These are phyloP conservation scores for Fusarium sp. DNA, from an alignment of 2,329 filamentous ascomycete species.

Conservation along the genomic window DNA sequence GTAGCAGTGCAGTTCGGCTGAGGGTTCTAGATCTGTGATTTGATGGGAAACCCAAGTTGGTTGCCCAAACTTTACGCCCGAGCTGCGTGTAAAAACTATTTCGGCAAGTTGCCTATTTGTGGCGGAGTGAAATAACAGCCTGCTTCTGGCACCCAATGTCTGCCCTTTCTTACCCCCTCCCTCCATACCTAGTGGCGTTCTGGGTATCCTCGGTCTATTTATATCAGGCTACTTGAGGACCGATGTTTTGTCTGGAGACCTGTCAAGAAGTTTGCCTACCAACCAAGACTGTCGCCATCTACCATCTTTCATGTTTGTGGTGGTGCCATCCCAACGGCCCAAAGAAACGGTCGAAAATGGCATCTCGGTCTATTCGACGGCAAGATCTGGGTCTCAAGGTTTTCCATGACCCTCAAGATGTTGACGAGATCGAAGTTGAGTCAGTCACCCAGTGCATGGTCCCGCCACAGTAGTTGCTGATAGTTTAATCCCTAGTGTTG, in stretches of 20 bases:
- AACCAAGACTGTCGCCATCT: too few species aligned
- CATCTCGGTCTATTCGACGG: background rate
- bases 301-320: too few species aligned
- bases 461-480: background rate
- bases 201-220: too few species aligned
- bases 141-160: too few species aligned
- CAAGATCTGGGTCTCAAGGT: conserved; percentile 13
- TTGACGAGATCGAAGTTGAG: conserved; percentile 8
- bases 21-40: background rate
- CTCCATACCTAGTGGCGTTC: too few species aligned
- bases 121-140: too few species aligned
- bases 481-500: background rate
- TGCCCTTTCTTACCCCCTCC: too few species aligned
- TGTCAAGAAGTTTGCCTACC: too few species aligned
- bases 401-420: background rate
- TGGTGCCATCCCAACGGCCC: too few species aligned
- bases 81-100: background rate
- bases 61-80: background rate
- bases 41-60: background rate
- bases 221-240: too few species aligned
- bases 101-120: background rate
- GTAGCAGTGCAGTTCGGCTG: background rate
- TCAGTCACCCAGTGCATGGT: background rate
- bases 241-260: too few species aligned
- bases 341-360: too few species aligned